These are phyloP conservation scores for Hymenoscyphus linearis DNA, from an alignment of 2,329 filamentous ascomycete species.

Conservation along the genomic window DNA sequence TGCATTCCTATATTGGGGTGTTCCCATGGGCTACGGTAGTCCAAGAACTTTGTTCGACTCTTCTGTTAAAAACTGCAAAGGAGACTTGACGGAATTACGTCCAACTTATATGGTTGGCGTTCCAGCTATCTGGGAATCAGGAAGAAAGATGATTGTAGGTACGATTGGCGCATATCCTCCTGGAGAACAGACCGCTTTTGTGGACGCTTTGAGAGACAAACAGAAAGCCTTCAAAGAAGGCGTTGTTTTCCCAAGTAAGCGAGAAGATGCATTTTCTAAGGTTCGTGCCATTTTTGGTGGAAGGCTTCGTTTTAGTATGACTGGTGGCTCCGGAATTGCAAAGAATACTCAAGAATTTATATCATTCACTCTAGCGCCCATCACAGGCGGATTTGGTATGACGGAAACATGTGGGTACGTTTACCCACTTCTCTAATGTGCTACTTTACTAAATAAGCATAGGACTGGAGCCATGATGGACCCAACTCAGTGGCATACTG, in stretches of 20 bases:
- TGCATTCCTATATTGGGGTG: slow-evolving; percentile 79
- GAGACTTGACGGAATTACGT: slow-evolving; percentile 86
- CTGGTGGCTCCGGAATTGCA: slow-evolving; percentile 83
- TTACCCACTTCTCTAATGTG: background rate
- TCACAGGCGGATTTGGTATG: slow-evolving; percentile 87
- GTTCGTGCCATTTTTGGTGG: slow-evolving; percentile 39
- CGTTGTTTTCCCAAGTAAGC: background rate
- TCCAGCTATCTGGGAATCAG: slow-evolving; percentile 92
- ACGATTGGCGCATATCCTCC: background rate
- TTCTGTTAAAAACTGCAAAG: slow-evolving; percentile 82
- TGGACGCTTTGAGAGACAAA: slow-evolving; percentile 2
- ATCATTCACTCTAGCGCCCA: slow-evolving; percentile 77
- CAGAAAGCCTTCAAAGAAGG: slow-evolving; percentile 2
- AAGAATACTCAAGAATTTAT: slow-evolving; percentile 83
- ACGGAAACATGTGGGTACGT: slow-evolving; percentile 73
- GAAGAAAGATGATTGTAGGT: slow-evolving; percentile 61
- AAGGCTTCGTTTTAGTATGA: slow-evolving; percentile 80
- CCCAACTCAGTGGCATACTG: slow-evolving; percentile 54
- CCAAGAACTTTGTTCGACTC: slow-evolving; percentile 80
- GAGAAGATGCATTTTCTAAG: background rate
- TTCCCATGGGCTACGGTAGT: slow-evolving; percentile 87
- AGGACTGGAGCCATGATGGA: slow-evolving; percentile 72
- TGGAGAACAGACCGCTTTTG: slow-evolving; percentile 1
- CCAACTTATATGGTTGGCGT: slow-evolving; percentile 91
- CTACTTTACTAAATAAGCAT: slow-evolving; percentile 39